Percentiles rank a stretch among this genome's conserved stretches.
phyloP scores from a whole-genome alignment of 2,329 filamentous ascomycete species.

The Cladosporium halotolerans region DNA sequence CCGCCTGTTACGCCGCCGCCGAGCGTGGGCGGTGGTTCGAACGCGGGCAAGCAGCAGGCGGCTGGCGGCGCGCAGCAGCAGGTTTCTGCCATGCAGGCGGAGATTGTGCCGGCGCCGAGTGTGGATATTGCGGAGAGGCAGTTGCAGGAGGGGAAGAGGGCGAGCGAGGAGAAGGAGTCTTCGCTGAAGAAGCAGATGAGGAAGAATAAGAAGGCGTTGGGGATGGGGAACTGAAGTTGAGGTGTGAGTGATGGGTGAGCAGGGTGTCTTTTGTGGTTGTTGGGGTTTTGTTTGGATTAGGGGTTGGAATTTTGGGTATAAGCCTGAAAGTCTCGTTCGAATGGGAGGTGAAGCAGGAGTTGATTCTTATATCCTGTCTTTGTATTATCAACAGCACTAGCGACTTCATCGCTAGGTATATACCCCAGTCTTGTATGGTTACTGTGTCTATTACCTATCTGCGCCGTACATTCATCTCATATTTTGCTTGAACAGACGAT shows the following conservation, averaged over 20 bases:
- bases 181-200: conserved; percentile 29
- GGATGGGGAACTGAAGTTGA: conserved; percentile 10
- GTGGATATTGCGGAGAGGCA: conserved; percentile 28
- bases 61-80: conserved; percentile 11
- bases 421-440: conserved; percentile 1
- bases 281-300: neutral
- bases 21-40: conserved; percentile 12
- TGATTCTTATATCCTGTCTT: neutral
- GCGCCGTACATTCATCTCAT: neutral
- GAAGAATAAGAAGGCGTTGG: conserved; percentile 30
- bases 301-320: neutral
- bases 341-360: no score
- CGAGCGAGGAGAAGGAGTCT: conserved; percentile 31
- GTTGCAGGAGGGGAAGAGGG: conserved; percentile 26
- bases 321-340: neutral
- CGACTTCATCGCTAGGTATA: conserved; percentile 3
- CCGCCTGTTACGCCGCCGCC: conserved; percentile 29
- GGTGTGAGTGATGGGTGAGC: neutral
- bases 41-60: conserved; percentile 5
- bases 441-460: neutral
- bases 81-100: conserved; percentile 6
- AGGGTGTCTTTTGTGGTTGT: neutral
- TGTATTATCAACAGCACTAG: neutral
- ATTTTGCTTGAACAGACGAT: no score
- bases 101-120: conserved; percentile 13